These are phyloP conservation scores for Aegilops bicornis DNA, from an alignment of 176 grass and related monocot genomes.

Conservation along the genomic window DNA sequence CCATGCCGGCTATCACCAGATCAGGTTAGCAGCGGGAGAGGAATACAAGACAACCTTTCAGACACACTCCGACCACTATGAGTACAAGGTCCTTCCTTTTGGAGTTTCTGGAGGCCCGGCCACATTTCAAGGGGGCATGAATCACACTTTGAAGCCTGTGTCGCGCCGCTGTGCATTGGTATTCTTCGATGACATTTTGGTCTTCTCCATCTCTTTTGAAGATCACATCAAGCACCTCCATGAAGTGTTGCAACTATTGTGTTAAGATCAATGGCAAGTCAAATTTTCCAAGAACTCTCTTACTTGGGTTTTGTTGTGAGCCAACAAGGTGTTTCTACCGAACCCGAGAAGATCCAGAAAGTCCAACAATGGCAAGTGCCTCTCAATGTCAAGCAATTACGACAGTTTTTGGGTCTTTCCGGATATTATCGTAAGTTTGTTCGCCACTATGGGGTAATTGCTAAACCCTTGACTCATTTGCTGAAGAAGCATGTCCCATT, in stretches of 20 bases:
- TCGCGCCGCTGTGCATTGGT: not conserved
- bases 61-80: not conserved
- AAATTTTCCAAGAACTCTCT: not conserved
- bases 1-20: not conserved
- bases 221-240: not conserved
- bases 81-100: not conserved
- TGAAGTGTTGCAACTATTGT: accelerated
- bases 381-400: not conserved
- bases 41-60: not conserved
- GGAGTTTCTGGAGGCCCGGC: not conserved
- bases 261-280: not conserved
- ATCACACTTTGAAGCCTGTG: not conserved
- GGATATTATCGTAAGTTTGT: not conserved
- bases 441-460: not conserved
- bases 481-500: not conserved
- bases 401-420: not conserved
- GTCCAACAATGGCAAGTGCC: not conserved
- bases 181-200: not conserved
- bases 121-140: not conserved
- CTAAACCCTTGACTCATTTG: not conserved
- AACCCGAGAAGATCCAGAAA: accelerated
- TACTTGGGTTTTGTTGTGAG: not conserved
- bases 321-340: not conserved
- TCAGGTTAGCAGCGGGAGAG: accelerated
- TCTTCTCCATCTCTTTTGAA: accelerated